Percentiles rank a stretch among this genome's conserved stretches.
These are phyloP conservation scores for Tuber magnatum DNA, from an alignment of 495 filamentous ascomycete species.

Conservation along the genomic window DNA sequence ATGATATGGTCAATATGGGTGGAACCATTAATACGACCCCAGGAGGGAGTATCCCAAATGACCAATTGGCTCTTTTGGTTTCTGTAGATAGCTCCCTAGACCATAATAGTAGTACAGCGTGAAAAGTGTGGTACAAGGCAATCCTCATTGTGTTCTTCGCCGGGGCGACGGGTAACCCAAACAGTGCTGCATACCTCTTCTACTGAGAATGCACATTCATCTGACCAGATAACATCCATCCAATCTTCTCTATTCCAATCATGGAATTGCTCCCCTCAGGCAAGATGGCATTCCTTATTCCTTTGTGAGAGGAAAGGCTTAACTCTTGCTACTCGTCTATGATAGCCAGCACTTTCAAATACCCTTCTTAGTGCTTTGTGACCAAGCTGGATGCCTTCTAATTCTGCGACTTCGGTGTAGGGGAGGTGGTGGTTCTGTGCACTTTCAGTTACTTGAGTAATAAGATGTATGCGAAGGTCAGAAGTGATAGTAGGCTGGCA, in stretches of 20 bases:
- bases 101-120: background rate
- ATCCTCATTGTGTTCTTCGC: background rate
- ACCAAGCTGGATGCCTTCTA: background rate
- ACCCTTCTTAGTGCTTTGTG: background rate
- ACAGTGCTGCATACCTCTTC: background rate
- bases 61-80: background rate
- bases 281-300: background rate
- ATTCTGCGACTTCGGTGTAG: background rate
- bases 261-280: background rate
- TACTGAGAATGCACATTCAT: too few relatives aligned
- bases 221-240: background rate
- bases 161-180: background rate
- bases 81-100: background rate
- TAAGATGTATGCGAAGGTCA: background rate
- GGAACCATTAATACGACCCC: background rate
- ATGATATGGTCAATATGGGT: background rate
- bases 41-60: background rate
- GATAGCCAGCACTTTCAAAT: background rate
- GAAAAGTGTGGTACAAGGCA: background rate
- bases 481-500: background rate
- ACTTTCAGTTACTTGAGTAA: background rate
- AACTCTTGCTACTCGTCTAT: background rate
- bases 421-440: background rate
- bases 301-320: background rate
- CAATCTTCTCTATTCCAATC: background rate